phyloP scores from a whole-genome alignment of 495 filamentous ascomycete genomes.

The Penicillium longicatenatum region DNA sequence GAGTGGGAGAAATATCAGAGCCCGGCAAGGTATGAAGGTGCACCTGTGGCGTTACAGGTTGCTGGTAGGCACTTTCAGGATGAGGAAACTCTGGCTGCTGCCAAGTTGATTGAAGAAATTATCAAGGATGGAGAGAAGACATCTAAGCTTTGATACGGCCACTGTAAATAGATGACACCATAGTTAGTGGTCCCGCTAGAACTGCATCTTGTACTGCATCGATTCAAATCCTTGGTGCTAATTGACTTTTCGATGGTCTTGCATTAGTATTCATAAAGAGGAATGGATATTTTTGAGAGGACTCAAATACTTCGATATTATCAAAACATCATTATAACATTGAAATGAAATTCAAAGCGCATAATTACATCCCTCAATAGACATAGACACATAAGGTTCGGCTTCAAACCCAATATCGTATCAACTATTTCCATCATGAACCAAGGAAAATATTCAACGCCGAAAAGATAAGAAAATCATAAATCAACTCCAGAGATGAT shows the following conservation, averaged over 20 bases:
- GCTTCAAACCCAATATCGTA: conserved; percentile 12
- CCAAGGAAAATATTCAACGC: conserved; percentile 13
- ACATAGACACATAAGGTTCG: conserved; percentile 16
- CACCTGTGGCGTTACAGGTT: conserved; percentile 56
- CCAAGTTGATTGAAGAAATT: conserved; percentile 33
- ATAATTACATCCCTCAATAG: conserved; percentile 9
- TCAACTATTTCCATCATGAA: conserved; percentile 23
- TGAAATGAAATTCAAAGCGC: not conserved
- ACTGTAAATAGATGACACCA: too few species aligned
- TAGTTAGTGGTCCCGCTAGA: too few species aligned
- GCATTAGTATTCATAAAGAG: too few species aligned
- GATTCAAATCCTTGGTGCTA: too few species aligned
- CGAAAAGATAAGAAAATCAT: conserved; percentile 2
- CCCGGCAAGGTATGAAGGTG: conserved; percentile 37
- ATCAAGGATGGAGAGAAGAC: conserved; percentile 18
- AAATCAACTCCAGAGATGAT: not conserved
- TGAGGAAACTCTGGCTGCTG: conserved; percentile 44
- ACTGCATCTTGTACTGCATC: not conserved
- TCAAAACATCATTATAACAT: not conserved
- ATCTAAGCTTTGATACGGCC: conserved; percentile 14
- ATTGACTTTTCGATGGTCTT: too few species aligned
- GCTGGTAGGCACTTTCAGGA: conserved; percentile 47
- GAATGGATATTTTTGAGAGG: too few species aligned
- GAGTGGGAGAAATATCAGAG: conserved; percentile 43
- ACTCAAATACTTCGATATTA: not conserved